Percentiles rank a stretch among this genome's conserved stretches.
Conservation (phyloP, 306 rosid genomes). For the Rosa multiflora region DNA sequence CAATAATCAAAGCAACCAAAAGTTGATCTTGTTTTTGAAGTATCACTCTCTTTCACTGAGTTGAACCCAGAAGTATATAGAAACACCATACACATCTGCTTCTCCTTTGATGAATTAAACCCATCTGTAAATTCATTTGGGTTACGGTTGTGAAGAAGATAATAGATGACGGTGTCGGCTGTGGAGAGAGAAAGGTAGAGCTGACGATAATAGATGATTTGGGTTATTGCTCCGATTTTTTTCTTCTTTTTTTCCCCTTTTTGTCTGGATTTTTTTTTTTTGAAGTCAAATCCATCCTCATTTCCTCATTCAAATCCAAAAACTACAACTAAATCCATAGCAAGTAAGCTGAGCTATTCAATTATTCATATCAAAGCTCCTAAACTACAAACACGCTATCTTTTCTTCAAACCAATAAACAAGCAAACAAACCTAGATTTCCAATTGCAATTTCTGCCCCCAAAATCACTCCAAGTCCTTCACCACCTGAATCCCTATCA, state of each 20-base stretch:
- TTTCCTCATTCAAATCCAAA: not conserved
- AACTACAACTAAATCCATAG: not conserved
- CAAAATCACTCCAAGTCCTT: conserved; percentile 64
- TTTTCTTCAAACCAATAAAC: not conserved
- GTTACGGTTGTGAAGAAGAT: no score
- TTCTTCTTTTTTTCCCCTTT: no score
- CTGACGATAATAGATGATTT: no score
- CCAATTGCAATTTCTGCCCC: not conserved
- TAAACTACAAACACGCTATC: not conserved
- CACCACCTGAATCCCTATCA: conserved; percentile 76
- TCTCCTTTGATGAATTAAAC: no score
- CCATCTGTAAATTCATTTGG: no score
- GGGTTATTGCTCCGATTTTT: no score
- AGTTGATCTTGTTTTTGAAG: conserved; percentile 8
- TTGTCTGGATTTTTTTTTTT: no score
- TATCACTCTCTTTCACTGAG: conserved; percentile 8
- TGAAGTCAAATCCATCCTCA: not conserved
- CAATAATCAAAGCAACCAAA: conserved; percentile 29
- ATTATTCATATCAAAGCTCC: not conserved
- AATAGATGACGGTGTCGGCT: no score
- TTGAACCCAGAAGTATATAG: conserved; percentile 11
- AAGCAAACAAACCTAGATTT: not conserved
- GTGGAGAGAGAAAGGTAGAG: no score
- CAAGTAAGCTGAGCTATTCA: not conserved
- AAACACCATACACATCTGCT: not conserved